Base-by-base conservation (phyloP, 768 basidiomycete species). In the button mushroom (Agaricus bisporus) region DNA sequence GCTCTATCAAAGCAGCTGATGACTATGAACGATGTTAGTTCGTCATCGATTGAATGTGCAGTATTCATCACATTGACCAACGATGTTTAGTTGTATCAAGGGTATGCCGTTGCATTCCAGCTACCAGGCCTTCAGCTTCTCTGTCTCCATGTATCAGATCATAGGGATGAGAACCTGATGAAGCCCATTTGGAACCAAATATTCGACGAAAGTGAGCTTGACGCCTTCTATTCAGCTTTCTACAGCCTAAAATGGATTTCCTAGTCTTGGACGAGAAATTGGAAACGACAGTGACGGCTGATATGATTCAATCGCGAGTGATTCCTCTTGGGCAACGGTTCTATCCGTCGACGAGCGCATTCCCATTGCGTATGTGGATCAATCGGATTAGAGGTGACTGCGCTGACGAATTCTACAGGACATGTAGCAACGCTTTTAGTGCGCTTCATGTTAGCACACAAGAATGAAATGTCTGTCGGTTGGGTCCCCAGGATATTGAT, bases 121-220 rank as follows among this genome's bases (percentile, higher is more conserved):
- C 75, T 97, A 12, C 82, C 88, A 5, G 75, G 84, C 37, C 83
- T 91, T 66, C 91, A 93, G 64, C 76, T 99, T 5, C 77, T 97
- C 25, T 94, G 95, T 64, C 76, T 98, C 51, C 88, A 97, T 65
- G 88, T 95, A 6, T 95, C 95, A 7, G 93, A 95, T 65, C 92
- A 95, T 64, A 83, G 85, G 4, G 92, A 98, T 59, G 86, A 91
- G 54, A 79, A 76, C 43, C 70, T 95, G 32, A 84, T 92, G 15
- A 78, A 82, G 51, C 83, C 87, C 3, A 92, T 95, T 14, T 98
- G 95, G 95, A 85, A 86, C 59, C 82, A 81, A 58, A 83, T 98
- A 59, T 81, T 97, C 56, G 83, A 89, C 47, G 82, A 87, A 57
- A 82, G 93, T 90, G 65, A 55, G 80, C 66, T 50, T 41, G 18